Evolutionary conservation across 2,329 filamentous ascomycete genomes (phyloP), one percentile per base, ranked within the genome.

Genomic region (Ilyonectria mors-panacis): DNA sequence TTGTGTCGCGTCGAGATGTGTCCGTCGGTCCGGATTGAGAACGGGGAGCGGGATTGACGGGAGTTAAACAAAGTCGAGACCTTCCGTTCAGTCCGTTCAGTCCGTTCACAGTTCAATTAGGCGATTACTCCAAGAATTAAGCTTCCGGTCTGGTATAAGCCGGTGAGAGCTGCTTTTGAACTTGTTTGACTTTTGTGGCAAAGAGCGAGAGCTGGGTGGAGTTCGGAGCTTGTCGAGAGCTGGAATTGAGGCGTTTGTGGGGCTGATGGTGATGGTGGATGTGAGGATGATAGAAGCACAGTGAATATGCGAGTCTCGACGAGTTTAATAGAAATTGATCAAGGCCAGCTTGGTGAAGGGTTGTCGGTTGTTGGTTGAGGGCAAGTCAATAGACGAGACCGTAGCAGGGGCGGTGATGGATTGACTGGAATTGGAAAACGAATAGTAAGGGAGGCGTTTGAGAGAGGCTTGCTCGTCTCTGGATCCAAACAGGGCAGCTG

Each of bases 331-430:
- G 47, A 66, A 9, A 39, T 55, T 58, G 44, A 66, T 71, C 71
- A 75, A 75, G 72, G 54, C 71, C 72, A 66, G 72, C 73, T 74
- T 74, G 69, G 62, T 39, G 70, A 75, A 72, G 73, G 68, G 66
- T 73, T 70, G 73, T 69, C 70, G 70, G 48, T 56, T 47, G 63
- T 63, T 56, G n/a, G 51, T 30, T 21, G 50, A 37, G 7, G 47
- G 70, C 57, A 65, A 69, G 33, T 61, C 67, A 55, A 44, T 58
- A 51, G 59, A 57, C 37, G 39, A 57, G 37, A 21, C 48, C 33
- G 57, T 59, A 21, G 42, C 57, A 61, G 64, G 67, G 70, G 28
- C 17, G 48, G 17, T 12, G 51, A 61, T 57, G 68, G 55, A 59
- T 54, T 55, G 44, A 61, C 42, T 71, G 70, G 71, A 73, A 75